Conservation (phyloP, 2,329 filamentous ascomycete genomes). For the Lojkania enalia region DNA sequence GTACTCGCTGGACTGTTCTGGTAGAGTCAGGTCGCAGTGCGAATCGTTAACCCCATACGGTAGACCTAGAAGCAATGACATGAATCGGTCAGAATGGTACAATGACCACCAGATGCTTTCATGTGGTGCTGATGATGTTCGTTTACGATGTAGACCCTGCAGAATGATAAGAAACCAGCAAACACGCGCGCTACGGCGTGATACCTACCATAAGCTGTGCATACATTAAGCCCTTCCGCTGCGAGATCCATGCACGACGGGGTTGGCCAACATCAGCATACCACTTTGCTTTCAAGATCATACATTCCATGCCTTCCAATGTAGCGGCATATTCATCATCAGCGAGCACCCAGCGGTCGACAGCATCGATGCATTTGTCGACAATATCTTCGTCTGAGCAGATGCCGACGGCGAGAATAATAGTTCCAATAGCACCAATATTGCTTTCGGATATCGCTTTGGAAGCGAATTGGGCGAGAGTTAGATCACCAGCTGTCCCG, state of each 20-base stretch:
- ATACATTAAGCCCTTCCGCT: slow-evolving; percentile 56
- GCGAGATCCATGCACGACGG: slow-evolving; percentile 57
- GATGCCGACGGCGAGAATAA: slow-evolving; percentile 44
- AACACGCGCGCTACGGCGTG: neutral
- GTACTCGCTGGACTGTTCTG: slow-evolving; percentile 29
- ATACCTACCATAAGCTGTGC: slow-evolving; percentile 56
- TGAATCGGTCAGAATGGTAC: slow-evolving; percentile 53
- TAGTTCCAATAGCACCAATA: slow-evolving; percentile 42
- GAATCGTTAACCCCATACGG: slow-evolving; percentile 50
- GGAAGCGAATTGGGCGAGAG: slow-evolving; percentile 47
- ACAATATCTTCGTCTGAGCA: slow-evolving; percentile 47
- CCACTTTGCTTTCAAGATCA: slow-evolving; percentile 56
- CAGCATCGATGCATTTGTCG: slow-evolving; percentile 51
- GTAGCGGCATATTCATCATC: slow-evolving; percentile 57
- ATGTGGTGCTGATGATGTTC: slow-evolving; percentile 35
- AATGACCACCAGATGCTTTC: slow-evolving; percentile 48
- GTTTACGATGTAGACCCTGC: slow-evolving; percentile 45
- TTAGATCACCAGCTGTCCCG: slow-evolving; percentile 46
- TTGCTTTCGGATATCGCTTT: slow-evolving; percentile 50
- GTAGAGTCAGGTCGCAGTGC: slow-evolving; percentile 42
- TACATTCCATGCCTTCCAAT: slow-evolving; percentile 57
- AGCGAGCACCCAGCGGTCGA: slow-evolving; percentile 53
- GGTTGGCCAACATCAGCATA: slow-evolving; percentile 60
- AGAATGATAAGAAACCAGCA: slow-evolving; percentile 15
- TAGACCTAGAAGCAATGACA: slow-evolving; percentile 59